These are phyloP conservation scores for Phytopythium litorale DNA, from an alignment of 352 stramenopile genomes.

Conservation along the genomic window DNA sequence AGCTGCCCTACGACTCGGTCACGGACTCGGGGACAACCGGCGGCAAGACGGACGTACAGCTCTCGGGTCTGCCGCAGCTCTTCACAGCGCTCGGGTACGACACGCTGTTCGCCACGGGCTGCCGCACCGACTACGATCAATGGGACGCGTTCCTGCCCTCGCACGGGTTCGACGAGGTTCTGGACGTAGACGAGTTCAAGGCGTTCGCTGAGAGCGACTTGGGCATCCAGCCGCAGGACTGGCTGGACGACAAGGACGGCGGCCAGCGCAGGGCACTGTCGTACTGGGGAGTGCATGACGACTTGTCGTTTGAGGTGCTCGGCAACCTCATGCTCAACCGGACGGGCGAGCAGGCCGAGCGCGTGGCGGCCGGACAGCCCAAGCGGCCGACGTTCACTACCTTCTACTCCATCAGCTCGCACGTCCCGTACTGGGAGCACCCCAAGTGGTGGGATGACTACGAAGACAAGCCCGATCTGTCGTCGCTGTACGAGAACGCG, in stretches of 20 bases:
- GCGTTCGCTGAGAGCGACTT: conserved; percentile 25
- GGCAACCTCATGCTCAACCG: conserved; percentile 50
- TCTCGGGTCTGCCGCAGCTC: conserved; percentile 43
- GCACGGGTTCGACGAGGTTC: conserved; percentile 50
- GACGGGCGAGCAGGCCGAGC: conserved; percentile 26
- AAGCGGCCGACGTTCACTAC: conserved; percentile 49
- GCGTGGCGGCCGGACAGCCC: conserved; percentile 11
- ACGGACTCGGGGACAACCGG: conserved; percentile 29
- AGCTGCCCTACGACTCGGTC: conserved; percentile 41
- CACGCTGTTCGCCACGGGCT: conserved; percentile 41
- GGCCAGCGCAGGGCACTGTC: conserved; percentile 12
- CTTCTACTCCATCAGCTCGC: conserved; percentile 59
- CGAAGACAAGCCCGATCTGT: conserved; percentile 31
- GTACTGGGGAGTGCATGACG: conserved; percentile 52
- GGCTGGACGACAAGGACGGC: conserved; percentile 15
- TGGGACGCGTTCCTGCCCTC: conserved; percentile 41
- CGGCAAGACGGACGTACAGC: conserved; percentile 19
- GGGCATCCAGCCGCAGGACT: conserved; percentile 28
- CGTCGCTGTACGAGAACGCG: conserved; percentile 21
- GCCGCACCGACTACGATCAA: conserved; percentile 37
- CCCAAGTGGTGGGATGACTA: conserved; percentile 34
- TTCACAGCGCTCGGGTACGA: conserved; percentile 52
- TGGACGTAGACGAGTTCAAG: conserved; percentile 37
- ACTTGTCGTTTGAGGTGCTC: conserved; percentile 40
- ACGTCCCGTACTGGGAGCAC: conserved; percentile 30